These are phyloP conservation scores for Immersiporthe knoxdaviesiana DNA, from an alignment of 2,329 filamentous ascomycete genomes.

Conservation along the genomic window DNA sequence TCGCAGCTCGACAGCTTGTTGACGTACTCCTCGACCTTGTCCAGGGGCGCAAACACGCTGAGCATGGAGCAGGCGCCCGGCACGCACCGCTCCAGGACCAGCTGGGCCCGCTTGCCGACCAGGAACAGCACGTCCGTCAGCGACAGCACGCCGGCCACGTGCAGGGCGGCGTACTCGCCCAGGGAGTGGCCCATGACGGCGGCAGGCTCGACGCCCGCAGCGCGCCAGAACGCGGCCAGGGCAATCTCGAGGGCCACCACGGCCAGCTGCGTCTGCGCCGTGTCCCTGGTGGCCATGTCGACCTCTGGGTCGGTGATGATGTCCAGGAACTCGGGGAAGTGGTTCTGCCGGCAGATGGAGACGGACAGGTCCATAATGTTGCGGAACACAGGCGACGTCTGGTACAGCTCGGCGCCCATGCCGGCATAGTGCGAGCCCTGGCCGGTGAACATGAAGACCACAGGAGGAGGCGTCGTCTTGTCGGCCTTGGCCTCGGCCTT, in stretches of 20 bases:
- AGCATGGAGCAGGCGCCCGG: conserved; percentile 62
- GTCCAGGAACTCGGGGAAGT: conserved; percentile 55
- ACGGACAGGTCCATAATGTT: conserved; percentile 58
- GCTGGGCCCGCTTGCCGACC: conserved; percentile 64
- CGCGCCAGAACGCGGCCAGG: conserved; percentile 51
- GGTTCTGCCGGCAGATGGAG: conserved; percentile 46
- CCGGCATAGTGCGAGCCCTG: conserved; percentile 52
- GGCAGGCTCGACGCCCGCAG: conserved; percentile 50
- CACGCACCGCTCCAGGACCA: conserved; percentile 64
- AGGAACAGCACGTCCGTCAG: conserved; percentile 68
- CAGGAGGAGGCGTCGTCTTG: conserved; percentile 42
- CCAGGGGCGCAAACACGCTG: conserved; percentile 46
- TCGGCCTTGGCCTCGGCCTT: conserved; percentile 42
- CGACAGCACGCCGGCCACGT: conserved; percentile 67
- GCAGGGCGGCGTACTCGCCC: conserved; percentile 70
- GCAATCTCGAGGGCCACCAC: conserved; percentile 54
- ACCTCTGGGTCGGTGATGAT: conserved; percentile 44
- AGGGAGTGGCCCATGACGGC: conserved; percentile 60
- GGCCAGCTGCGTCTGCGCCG: conserved; percentile 51
- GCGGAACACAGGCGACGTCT: conserved; percentile 46
- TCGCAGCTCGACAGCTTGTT: conserved; percentile 45
- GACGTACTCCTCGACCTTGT: conserved; percentile 54
- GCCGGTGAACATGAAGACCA: conserved; percentile 52
- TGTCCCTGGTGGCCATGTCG: conserved; percentile 45
- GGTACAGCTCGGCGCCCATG: conserved; percentile 48